phyloP scores from a whole-genome alignment of 2,329 filamentous ascomycete species.

The Sclerotinia spermophila region DNA sequence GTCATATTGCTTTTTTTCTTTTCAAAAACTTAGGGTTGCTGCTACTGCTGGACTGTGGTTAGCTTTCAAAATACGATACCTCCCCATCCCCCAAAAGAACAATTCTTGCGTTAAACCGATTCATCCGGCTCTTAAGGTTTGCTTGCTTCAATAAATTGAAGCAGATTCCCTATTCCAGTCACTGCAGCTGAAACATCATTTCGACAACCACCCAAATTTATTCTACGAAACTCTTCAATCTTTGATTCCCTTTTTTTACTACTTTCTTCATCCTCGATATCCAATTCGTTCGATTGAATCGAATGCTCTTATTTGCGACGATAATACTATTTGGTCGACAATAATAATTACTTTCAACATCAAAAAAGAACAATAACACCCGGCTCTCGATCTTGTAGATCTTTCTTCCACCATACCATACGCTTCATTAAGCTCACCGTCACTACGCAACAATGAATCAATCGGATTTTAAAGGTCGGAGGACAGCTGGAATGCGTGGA shows the following conservation, averaged over 20 bases:
- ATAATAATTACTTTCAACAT: conserved; percentile 5
- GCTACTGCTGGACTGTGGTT: conserved; percentile 19
- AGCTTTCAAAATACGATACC: conserved; percentile 2
- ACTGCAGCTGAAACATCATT: conserved; percentile 17
- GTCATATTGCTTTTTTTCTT: not conserved
- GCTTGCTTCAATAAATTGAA: not conserved
- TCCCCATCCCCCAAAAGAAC: too few species aligned
- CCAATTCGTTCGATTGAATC: conserved; percentile 10
- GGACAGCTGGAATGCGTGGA: conserved; percentile 48
- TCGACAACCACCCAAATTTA: not conserved
- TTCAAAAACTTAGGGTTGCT: not conserved
- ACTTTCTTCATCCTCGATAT: conserved; percentile 9
- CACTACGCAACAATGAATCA: conserved; percentile 77
- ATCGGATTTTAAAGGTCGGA: conserved; percentile 50
- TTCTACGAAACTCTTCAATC: conserved; percentile 4
- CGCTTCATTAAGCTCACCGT: conserved; percentile 68
- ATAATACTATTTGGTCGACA: conserved; percentile 3
- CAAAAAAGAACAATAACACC: not conserved
- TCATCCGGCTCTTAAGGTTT: not conserved
- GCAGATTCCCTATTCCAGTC: conserved; percentile 1
- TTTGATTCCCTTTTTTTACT: not conserved
- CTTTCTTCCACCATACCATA: conserved; percentile 66
- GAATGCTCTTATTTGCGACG: conserved; percentile 14
- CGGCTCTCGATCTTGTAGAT: not conserved
- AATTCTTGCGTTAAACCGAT: conserved; percentile 3